Evolutionary conservation across 441 rosid genomes (phyloP), one percentile per base, ranked within the genome.

Genomic region (Viola pubescens): DNA sequence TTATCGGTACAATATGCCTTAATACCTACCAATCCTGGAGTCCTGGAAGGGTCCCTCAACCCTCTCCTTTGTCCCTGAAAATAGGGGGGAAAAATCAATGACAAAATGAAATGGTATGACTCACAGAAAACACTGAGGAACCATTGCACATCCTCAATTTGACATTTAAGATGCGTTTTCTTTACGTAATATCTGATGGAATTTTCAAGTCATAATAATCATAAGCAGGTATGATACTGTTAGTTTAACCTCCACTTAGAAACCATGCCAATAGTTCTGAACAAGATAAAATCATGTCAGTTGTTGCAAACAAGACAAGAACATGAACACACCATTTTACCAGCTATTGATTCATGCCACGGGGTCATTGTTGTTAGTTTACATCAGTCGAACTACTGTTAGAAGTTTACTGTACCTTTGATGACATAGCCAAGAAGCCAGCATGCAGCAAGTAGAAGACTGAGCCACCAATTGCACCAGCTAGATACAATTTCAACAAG

Each of bases 381-480:
- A 8, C 64, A 6, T 16, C 61, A 26, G 59, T 13, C 12, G 39
- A 37, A 12, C 41, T 8, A 7, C 38, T 14, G 64, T 52, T n/a
- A 9, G 55, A 64, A 58, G 12, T 42, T 10, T 58, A 47, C 39
- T 44, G 52, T 81, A 92, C 97, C 94, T 89, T 77, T 12, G 84
- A 77, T 58, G 79, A 68, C 12, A 68, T 42, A 66, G 79, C 84
- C 83, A 87, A n/a, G 58, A 63, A 74, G 39, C 81, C 81, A 63
- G 86, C 96, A 73, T 87, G 87, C 66, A 76, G 70, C 85, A 89
- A 68, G 80, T 73, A 86, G 78, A 88, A 84, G 13, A 83, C 63
- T 57, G 98, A 83, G 40, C 98, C 98, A 64, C 96, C 98, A 62
- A 86, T 61, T 40, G 94, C 96, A 52, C 97, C 96, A 38, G 94